Evolutionary conservation across 140 eudicot genomes (phyloP).

Genomic region (Cichorium intybus): DNA sequence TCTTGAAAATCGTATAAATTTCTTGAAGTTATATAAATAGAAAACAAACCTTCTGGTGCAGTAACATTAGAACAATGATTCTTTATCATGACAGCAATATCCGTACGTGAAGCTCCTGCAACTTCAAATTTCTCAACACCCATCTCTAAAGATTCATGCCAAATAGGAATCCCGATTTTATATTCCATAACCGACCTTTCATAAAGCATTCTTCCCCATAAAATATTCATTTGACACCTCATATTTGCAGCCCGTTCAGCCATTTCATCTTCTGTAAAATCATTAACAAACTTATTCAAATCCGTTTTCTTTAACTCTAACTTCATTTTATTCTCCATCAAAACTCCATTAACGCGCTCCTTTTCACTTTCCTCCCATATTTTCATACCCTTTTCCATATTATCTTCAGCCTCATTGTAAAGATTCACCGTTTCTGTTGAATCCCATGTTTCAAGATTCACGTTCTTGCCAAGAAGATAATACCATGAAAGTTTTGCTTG

Average conservation of each 20-base stretch:
- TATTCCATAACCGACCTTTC: conserved; percentile 94
- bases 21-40: background rate
- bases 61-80: conserved; percentile 82
- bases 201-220: conserved; percentile 90
- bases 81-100: conserved; percentile 89
- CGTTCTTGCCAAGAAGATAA: conserved; percentile 53
- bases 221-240: conserved; percentile 64
- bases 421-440: conserved; percentile 49
- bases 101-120: conserved; percentile 83
- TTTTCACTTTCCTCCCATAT: conserved; percentile 66
- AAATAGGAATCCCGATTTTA: conserved; percentile 66
- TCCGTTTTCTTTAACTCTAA: conserved; percentile 33
- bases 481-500: conserved; percentile 90
- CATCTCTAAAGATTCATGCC: conserved; percentile 91
- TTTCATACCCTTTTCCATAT: conserved; percentile 82
- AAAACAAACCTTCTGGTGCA: conserved; percentile 56
- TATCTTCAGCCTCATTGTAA: conserved; percentile 79
- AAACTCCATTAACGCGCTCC: conserved; percentile 32
- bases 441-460: conserved; percentile 67
- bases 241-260: conserved; percentile 55
- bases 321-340: conserved; percentile 35
- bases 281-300: conserved; percentile 27
- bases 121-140: conserved; percentile 85
- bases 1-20: conserved; percentile 10
- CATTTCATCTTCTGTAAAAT: conserved; percentile 48